A percentile compares a stretch with the other conserved stretches of the same genome.
Conservation (phyloP, 2,329 filamentous ascomycete species). For the Penicillium sp. region DNA sequence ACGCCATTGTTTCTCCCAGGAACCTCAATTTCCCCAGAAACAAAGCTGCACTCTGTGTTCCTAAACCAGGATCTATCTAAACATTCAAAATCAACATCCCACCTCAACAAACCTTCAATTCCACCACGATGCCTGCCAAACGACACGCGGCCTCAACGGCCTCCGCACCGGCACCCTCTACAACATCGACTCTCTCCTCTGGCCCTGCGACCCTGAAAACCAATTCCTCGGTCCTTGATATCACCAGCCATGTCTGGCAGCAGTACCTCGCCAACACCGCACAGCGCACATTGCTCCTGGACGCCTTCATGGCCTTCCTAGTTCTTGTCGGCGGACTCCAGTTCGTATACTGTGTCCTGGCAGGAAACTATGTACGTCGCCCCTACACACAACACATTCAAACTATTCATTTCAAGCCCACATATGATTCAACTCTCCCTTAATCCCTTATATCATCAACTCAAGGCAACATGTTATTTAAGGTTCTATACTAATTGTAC, state of each 20-base stretch:
- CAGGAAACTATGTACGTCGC: slow-evolving; percentile 84
- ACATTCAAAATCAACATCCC: background rate
- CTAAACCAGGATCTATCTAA: background rate
- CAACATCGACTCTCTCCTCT: slow-evolving; percentile 33
- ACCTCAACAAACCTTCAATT: slow-evolving; percentile 1
- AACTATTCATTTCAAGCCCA: background rate
- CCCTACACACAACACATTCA: background rate
- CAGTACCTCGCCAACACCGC: slow-evolving; percentile 80
- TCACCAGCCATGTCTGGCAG: slow-evolving; percentile 69
- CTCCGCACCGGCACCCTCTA: slow-evolving; percentile 25
- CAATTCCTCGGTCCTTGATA: slow-evolving; percentile 52
- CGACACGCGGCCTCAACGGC: slow-evolving; percentile 32
- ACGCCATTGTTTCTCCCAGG: slow-evolving; percentile 17
- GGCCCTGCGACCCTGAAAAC: slow-evolving; percentile 38
- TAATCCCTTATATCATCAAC: background rate
- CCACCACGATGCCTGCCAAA: slow-evolving; percentile 27
- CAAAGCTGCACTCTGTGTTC: background rate
- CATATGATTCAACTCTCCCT: background rate
- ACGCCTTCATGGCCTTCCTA: slow-evolving; percentile 87
- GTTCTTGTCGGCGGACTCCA: slow-evolving; percentile 84
- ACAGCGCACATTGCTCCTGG: slow-evolving; percentile 88
- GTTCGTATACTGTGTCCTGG: slow-evolving; percentile 88
- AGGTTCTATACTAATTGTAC: background rate
- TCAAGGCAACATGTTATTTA: background rate
- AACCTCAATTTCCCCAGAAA: background rate